These are phyloP conservation scores for Panicum hallii DNA, from an alignment of 202 grass and related monocot genomes.

Conservation along the genomic window DNA sequence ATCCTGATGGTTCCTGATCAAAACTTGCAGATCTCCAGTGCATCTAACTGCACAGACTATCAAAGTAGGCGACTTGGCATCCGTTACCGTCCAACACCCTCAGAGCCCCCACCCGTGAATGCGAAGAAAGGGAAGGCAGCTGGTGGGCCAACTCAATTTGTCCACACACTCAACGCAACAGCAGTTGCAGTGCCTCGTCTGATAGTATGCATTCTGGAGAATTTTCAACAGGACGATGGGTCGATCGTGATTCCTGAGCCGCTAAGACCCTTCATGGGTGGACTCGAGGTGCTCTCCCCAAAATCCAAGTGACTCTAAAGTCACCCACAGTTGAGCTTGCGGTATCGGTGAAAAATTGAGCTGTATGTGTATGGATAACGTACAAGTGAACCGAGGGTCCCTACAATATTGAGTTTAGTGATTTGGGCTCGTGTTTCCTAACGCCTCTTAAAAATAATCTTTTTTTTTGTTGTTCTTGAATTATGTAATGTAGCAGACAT, in stretches of 20 bases:
- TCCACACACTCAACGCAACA: slow-evolving; percentile 86
- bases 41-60: slow-evolving; percentile 95
- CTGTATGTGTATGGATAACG: too few species aligned
- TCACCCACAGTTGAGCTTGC: background rate
- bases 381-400: background rate
- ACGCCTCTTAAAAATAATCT: background rate
- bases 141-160: slow-evolving; percentile 63
- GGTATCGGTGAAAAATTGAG: background rate
- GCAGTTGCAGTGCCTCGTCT: slow-evolving; percentile 86
- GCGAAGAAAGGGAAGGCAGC: slow-evolving; percentile 71
- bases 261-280: slow-evolving; percentile 80
- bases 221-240: slow-evolving; percentile 82
- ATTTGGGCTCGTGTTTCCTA: background rate
- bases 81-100: slow-evolving; percentile 64
- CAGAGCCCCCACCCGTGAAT: slow-evolving; percentile 35
- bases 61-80: slow-evolving; percentile 87
- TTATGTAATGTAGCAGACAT: background rate
- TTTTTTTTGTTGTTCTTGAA: background rate
- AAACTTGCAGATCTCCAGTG: slow-evolving; percentile 82
- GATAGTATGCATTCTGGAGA: slow-evolving; percentile 82
- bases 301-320: slow-evolving; percentile 42
- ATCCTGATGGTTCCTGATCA: slow-evolving; percentile 21
- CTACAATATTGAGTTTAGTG: background rate
- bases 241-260: slow-evolving; percentile 69
- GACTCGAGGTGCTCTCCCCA: slow-evolving; percentile 53